Percentiles rank a stretch among this genome's conserved stretches.
Conservation (phyloP, 2,329 filamentous ascomycete species). For the Ophiocordyceps camponoti-leonardi region DNA sequence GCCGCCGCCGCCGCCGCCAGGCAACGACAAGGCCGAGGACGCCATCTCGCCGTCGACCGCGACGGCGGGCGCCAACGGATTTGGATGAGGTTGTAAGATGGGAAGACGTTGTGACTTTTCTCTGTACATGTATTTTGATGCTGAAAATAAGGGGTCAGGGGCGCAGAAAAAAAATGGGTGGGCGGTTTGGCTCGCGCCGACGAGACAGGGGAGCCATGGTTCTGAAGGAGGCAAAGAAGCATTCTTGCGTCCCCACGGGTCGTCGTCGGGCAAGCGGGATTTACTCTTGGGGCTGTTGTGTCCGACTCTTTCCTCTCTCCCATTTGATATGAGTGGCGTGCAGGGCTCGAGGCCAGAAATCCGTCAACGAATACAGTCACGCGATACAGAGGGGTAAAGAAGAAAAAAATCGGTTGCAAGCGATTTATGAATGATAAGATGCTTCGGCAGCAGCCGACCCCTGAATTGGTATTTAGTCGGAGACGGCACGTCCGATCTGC, state of each 20-base stretch:
- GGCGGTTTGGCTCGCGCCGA: neutral
- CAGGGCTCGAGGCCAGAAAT: neutral
- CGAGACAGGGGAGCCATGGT: neutral
- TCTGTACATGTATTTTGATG: conserved; percentile 5
- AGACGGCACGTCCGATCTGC: neutral
- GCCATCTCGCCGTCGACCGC: conserved; percentile 6
- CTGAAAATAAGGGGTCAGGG: neutral
- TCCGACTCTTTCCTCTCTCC: neutral
- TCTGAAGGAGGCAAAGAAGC: neutral
- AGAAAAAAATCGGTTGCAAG: neutral
- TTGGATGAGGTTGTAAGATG: conserved; percentile 6
- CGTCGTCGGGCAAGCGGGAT: neutral
- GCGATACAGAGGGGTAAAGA: neutral
- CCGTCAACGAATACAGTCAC: neutral
- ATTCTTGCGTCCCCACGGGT: neutral
- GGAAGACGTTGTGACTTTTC: conserved; percentile 1
- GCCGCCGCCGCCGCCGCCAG: conserved; percentile 8
- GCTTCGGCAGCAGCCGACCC: neutral
- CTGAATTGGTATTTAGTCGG: neutral
- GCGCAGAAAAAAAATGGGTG: neutral
- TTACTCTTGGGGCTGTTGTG: neutral
- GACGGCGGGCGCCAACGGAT: conserved; percentile 11
- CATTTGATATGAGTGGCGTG: neutral
- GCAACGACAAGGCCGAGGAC: conserved; percentile 14
- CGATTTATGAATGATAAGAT: neutral